A percentile compares a stretch with the other conserved stretches of the same genome.
Evolutionary conservation across 2,329 filamentous ascomycete species (phyloP).

Genomic region (Neofusicoccum ribis): DNA sequence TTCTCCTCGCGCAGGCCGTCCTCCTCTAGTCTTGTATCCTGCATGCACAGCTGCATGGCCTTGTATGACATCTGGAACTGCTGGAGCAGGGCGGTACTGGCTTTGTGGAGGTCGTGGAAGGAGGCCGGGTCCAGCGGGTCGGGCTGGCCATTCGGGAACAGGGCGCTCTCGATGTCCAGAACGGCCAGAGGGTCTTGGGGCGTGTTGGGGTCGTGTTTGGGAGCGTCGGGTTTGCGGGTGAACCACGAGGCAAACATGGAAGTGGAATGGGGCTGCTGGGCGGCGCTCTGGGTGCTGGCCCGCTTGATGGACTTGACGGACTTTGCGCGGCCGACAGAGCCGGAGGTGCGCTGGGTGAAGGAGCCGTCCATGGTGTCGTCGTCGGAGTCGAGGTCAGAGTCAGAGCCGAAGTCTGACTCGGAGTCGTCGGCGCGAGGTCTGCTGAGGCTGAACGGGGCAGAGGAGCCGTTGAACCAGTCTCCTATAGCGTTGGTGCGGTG

Average conservation of each 20-base stretch:
- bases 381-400: conserved; percentile 29
- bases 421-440: conserved; percentile 28
- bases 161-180: conserved; percentile 54
- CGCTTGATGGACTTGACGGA: neutral
- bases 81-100: conserved; percentile 56
- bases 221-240: conserved; percentile 24
- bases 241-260: conserved; percentile 27
- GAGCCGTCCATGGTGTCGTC: conserved; percentile 20
- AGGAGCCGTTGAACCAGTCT: conserved; percentile 56
- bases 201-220: conserved; percentile 26
- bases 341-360: neutral
- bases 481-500: conserved; percentile 32
- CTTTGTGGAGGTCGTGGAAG: conserved; percentile 57
- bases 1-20: conserved; percentile 61
- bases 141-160: conserved; percentile 54
- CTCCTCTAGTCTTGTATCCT: conserved; percentile 55
- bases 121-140: conserved; percentile 54
- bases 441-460: conserved; percentile 50
- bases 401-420: conserved; percentile 28
- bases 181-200: conserved; percentile 55
- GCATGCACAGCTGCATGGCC: conserved; percentile 42
- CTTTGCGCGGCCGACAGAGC: neutral
- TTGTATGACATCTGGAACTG: conserved; percentile 60
- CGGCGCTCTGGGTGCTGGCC: neutral
- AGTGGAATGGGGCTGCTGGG: conserved; percentile 26